Conservation (phyloP, 2,329 filamentous ascomycete species). For the Penicillium olsonii region DNA sequence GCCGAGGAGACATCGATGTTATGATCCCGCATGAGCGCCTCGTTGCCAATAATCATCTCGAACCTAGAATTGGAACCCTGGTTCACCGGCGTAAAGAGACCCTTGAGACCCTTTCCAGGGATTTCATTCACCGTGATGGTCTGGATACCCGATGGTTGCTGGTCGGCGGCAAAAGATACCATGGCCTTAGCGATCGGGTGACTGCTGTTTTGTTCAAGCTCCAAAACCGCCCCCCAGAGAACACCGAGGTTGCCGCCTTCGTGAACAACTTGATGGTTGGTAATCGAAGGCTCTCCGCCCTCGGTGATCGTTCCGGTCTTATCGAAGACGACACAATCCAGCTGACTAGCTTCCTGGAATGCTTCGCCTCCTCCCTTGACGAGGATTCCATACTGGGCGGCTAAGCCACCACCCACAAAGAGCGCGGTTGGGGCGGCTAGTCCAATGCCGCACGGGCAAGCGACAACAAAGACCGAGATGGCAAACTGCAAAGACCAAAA, state of each 20-base stretch:
- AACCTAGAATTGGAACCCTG: not conserved
- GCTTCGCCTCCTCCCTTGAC: conserved; percentile 81
- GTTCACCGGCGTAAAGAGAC: conserved; percentile 40
- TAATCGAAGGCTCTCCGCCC: conserved; percentile 56
- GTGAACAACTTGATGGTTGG: conserved; percentile 44
- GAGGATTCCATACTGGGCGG: conserved; percentile 74
- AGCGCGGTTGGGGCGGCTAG: too few relatives aligned
- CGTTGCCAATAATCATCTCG: conserved; percentile 6
- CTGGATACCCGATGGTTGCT: conserved; percentile 24
- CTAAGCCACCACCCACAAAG: conserved; percentile 78
- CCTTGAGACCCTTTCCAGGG: conserved; percentile 58
- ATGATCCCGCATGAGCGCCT: conserved; percentile 7
- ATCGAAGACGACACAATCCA: conserved; percentile 75
- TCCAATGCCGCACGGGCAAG: too few relatives aligned
- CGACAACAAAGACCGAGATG: too few relatives aligned
- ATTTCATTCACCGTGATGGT: conserved; percentile 51
- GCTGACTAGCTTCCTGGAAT: conserved; percentile 76
- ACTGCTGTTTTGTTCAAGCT: conserved; percentile 57
- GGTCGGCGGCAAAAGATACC: conserved; percentile 46
- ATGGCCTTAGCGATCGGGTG: conserved; percentile 60
- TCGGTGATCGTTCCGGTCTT: conserved; percentile 74
- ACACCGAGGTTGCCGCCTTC: conserved; percentile 28
- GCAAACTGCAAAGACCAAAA: too few relatives aligned
- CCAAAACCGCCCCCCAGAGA: conserved; percentile 47
- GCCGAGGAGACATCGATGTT: not conserved